Percentiles rank a stretch among this genome's conserved stretches.
Conservation (phyloP, 2,329 filamentous ascomycete species). For the Hypoxylon sp. region DNA sequence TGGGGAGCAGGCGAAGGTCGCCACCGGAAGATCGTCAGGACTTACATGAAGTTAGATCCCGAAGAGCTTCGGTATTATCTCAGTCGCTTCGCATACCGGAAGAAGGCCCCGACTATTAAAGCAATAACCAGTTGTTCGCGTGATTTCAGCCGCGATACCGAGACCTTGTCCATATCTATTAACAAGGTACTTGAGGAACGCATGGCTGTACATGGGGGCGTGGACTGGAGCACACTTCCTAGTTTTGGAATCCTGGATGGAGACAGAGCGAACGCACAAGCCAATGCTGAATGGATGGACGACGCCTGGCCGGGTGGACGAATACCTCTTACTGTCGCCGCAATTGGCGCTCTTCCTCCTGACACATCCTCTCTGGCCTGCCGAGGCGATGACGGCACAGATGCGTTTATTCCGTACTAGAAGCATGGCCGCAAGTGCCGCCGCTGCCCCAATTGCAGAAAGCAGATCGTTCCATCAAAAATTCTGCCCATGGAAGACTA, state of each 20-base stretch:
- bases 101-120: conserved; percentile 61
- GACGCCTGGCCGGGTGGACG: conserved; percentile 49
- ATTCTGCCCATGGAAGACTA: neutral
- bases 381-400: conserved; percentile 50
- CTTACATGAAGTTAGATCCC: conserved; percentile 65
- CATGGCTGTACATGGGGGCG: conserved; percentile 34
- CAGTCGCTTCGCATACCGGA: conserved; percentile 61
- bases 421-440: conserved; percentile 15
- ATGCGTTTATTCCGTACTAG: conserved; percentile 36
- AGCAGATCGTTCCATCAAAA: neutral
- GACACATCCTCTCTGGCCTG: conserved; percentile 40
- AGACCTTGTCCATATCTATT: conserved; percentile 50
- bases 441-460: conserved; percentile 17
- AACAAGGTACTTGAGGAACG: conserved; percentile 52
- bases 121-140: conserved; percentile 60
- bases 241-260: conserved; percentile 51
- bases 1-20: conserved; percentile 51
- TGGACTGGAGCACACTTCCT: conserved; percentile 37
- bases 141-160: conserved; percentile 60
- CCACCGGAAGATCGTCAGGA: conserved; percentile 55
- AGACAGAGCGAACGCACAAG: conserved; percentile 41
- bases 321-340: conserved; percentile 42
- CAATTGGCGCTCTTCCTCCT: conserved; percentile 41
- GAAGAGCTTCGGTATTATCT: conserved; percentile 66
- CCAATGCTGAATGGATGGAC: conserved; percentile 38